Conservation (phyloP, 345 rosid species). For the Durio zibethinus region DNA sequence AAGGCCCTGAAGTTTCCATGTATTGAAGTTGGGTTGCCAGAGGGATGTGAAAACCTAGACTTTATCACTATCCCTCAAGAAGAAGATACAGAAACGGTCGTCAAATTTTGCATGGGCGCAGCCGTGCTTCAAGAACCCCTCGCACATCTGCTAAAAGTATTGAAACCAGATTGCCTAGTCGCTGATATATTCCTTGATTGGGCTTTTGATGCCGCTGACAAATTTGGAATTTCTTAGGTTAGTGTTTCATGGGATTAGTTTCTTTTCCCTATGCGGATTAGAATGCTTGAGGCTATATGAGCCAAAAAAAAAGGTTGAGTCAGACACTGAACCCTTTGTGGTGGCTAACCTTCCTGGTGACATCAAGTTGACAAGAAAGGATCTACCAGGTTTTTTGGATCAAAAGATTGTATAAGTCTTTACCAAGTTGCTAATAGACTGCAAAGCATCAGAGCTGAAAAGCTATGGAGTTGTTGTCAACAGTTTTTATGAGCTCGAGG, state of each 20-base stretch:
- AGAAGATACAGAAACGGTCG: neutral
- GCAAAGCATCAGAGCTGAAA: constrained; percentile 36
- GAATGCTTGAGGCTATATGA: constrained; percentile 30
- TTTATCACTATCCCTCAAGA: neutral
- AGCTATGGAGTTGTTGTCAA: constrained; percentile 65
- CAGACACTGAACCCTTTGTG: constrained; percentile 43
- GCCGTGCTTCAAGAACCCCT: constrained; percentile 37
- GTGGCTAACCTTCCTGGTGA: constrained; percentile 52
- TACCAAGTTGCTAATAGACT: constrained; percentile 13
- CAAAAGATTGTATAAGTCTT: constrained; percentile 10
- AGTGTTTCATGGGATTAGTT: constrained; percentile 48
- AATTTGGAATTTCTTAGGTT: constrained; percentile 50
- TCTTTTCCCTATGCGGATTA: constrained; percentile 33
- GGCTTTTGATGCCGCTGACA: constrained; percentile 47
- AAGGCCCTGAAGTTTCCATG: constrained; percentile 28
- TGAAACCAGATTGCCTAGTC: constrained; percentile 45
- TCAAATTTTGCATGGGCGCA: constrained; percentile 28
- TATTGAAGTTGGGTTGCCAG: constrained; percentile 33
- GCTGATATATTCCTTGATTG: constrained; percentile 59
- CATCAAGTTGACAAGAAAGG: constrained; percentile 35
- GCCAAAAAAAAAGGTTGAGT: constrained; percentile 34
- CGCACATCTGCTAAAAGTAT: constrained; percentile 35
- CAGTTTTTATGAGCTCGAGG: constrained; percentile 74
- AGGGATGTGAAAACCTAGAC: constrained; percentile 40
- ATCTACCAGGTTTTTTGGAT: constrained; percentile 19